Evolutionary conservation across 2,329 filamentous ascomycete genomes (phyloP).

Genomic region (Triangularia setosa): DNA sequence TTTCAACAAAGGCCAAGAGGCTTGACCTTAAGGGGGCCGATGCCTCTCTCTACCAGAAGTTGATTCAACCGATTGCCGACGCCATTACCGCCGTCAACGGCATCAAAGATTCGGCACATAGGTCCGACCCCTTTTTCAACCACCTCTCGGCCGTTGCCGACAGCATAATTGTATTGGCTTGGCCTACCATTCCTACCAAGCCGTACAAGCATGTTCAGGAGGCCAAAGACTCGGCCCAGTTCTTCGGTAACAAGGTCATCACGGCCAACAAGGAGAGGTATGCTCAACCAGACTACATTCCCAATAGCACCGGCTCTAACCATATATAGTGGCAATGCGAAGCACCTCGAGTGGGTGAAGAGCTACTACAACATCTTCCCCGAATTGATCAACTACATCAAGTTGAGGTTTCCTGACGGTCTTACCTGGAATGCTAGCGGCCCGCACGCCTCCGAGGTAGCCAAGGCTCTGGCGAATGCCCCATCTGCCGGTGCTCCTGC

Average conservation of each 20-base stretch:
- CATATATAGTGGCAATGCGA: constrained; percentile 48
- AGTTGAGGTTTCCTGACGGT: constrained; percentile 74
- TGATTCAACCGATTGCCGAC: constrained; percentile 83
- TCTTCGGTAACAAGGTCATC: constrained; percentile 90
- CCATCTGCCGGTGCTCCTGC: constrained; percentile 48
- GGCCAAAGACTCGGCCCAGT: constrained; percentile 77
- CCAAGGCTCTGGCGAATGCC: constrained; percentile 51
- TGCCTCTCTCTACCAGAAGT: constrained; percentile 64
- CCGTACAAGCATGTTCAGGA: constrained; percentile 85
- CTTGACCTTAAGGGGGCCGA: constrained; percentile 63
- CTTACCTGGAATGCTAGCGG: constrained; percentile 83
- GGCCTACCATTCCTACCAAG: constrained; percentile 80
- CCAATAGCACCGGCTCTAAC: neutral
- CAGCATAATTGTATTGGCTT: constrained; percentile 82
- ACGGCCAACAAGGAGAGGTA: constrained; percentile 75
- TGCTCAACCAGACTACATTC: constrained; percentile 31
- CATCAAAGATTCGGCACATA: constrained; percentile 77
- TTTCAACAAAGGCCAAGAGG: constrained; percentile 89
- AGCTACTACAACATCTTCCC: constrained; percentile 90
- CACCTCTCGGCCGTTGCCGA: constrained; percentile 86
- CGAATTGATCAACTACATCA: constrained; percentile 77
- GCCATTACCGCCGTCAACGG: constrained; percentile 74
- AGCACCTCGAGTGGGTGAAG: constrained; percentile 84
- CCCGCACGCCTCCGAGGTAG: constrained; percentile 64
- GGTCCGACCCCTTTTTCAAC: constrained; percentile 64